Percentiles rank a stretch among this genome's conserved stretches.
These are phyloP conservation scores for Phialemonium atrogriseum DNA, from an alignment of 2,329 filamentous ascomycete genomes.

Conservation along the genomic window DNA sequence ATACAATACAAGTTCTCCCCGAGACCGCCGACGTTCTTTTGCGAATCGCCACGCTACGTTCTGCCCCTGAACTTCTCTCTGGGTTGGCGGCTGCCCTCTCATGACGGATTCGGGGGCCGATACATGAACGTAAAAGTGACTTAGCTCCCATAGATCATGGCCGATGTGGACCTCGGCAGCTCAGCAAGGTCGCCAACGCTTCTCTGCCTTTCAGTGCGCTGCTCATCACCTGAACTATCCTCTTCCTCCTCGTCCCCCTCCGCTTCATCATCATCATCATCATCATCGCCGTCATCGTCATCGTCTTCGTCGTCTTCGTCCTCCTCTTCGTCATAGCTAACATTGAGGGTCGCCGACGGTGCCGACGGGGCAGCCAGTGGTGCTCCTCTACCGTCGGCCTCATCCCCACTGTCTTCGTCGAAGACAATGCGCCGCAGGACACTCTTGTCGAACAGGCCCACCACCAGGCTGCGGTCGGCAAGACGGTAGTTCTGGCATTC, in stretches of 20 bases:
- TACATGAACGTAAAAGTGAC: too few species aligned
- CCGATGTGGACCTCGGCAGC: too few species aligned
- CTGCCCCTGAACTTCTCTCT: too few species aligned
- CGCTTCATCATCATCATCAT: constrained; percentile 21
- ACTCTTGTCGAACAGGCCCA: constrained; percentile 89
- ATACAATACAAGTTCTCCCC: too few species aligned
- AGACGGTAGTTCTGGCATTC: constrained; percentile 87
- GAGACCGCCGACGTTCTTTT: too few species aligned
- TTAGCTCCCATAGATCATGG: too few species aligned
- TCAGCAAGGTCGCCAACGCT: constrained; percentile 35
- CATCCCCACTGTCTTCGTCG: constrained; percentile 55
- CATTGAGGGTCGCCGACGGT: too few species aligned
- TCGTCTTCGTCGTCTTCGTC: constrained; percentile 7
- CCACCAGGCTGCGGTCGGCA: constrained; percentile 77
- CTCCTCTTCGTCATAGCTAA: constrained; percentile 48
- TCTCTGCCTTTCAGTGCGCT: constrained; percentile 48
- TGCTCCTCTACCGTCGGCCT: constrained; percentile 12
- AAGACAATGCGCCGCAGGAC: constrained; percentile 81
- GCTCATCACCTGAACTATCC: constrained; percentile 41
- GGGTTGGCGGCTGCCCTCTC: too few species aligned
- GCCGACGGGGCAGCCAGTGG: too few species aligned
- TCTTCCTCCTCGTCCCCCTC: constrained; percentile 20
- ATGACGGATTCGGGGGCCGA: too few species aligned
- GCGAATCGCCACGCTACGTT: too few species aligned
- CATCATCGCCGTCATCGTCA: constrained; percentile 20